Evolutionary conservation across 2,329 filamentous ascomycete genomes (phyloP), one percentile per base, ranked within the genome.

Genomic region (Arthrobotrys iridis): DNA sequence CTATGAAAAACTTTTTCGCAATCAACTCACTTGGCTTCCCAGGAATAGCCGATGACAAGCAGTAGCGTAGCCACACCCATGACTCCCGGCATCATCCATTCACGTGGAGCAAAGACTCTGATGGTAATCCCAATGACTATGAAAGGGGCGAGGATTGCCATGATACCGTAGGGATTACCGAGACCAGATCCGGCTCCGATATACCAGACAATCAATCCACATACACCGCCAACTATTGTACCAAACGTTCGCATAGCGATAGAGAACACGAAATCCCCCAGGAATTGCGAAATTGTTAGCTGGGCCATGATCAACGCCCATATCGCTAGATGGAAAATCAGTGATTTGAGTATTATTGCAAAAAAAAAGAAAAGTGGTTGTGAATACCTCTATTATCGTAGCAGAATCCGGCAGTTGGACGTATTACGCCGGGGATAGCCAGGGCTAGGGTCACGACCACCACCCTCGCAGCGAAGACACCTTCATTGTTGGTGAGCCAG

Each of bases 241-340:
- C 84, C 85, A 0, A 82, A 59, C 0, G 79, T 78, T 20, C 85
- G 81, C 0, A 82, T 79, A 0, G 85, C 45, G 4, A 86, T 76
- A 0, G 84, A 84, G 55, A 84, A 84, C 0, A 82, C 83, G 41
- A 87, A 86, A 60, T 87, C 85, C 0, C 84, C 83, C 81, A 86
- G 83, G 77, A 86, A 87, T 7, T 84, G 80, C 0, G 86, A 80
- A 1, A 87, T 76, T 0, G 81, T 82, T 0, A 84, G 85, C 77
- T 87, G 85, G 0, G 82, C 85, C 79, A 85, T 87, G 43, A 87
- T 86, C 6, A 86, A 79, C 0, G 81, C 84, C 85, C 85, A 87
- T 0, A 87, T 80, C 0, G 59, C 72, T 76, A 26, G 3, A 30
- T 0, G 8, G 8, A 37, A 22, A 15, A n/a, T 41, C 50, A 58